phyloP scores from a whole-genome alignment of 2,329 filamentous ascomycete species.

The Ophiostoma ulmi region DNA sequence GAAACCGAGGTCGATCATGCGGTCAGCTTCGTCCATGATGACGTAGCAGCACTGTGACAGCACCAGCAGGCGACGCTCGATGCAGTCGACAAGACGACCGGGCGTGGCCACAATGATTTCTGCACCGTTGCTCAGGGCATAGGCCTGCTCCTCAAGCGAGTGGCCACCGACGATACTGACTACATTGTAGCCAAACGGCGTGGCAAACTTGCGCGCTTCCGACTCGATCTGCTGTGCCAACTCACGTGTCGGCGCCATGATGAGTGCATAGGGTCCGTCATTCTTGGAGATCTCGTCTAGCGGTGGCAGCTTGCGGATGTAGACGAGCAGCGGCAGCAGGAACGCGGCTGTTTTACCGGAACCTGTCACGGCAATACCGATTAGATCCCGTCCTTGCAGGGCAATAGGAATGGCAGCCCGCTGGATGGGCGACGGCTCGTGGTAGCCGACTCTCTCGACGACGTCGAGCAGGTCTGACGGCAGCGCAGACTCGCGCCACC shows the following conservation, averaged over 20 bases:
- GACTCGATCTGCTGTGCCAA: slow-evolving; percentile 95
- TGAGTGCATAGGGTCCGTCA: slow-evolving; percentile 94
- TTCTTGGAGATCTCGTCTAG: slow-evolving; percentile 83
- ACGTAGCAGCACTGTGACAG: slow-evolving; percentile 96
- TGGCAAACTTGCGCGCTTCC: slow-evolving; percentile 88
- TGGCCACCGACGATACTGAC: slow-evolving; percentile 98
- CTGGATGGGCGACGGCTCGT: slow-evolving; percentile 86
- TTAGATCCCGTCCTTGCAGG: slow-evolving; percentile 86
- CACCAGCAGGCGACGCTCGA: slow-evolving; percentile 86
- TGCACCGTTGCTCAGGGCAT: slow-evolving; percentile 81
- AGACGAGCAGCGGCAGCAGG: slow-evolving; percentile 83
- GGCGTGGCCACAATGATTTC: slow-evolving; percentile 99
- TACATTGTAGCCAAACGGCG: slow-evolving; percentile 83
- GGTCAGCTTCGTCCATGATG: slow-evolving; percentile 98
- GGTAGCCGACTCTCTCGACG: slow-evolving; percentile 79
- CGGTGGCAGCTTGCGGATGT: slow-evolving; percentile 84
- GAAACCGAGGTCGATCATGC: slow-evolving; percentile 98
- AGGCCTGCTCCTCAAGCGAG: slow-evolving; percentile 87
- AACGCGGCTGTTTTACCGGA: slow-evolving; percentile 98
- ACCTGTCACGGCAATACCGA: slow-evolving; percentile 95
- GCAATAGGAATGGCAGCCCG: slow-evolving; percentile 94
- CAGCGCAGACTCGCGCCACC: slow-evolving; percentile 79
- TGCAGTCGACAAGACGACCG: slow-evolving; percentile 92
- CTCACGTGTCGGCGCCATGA: slow-evolving; percentile 93
- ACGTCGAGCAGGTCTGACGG: slow-evolving; percentile 75